Percentiles rank a stretch among this genome's conserved stretches.
phyloP scores from a whole-genome alignment of 2,329 filamentous ascomycete species.

The Apiospora koreana region DNA sequence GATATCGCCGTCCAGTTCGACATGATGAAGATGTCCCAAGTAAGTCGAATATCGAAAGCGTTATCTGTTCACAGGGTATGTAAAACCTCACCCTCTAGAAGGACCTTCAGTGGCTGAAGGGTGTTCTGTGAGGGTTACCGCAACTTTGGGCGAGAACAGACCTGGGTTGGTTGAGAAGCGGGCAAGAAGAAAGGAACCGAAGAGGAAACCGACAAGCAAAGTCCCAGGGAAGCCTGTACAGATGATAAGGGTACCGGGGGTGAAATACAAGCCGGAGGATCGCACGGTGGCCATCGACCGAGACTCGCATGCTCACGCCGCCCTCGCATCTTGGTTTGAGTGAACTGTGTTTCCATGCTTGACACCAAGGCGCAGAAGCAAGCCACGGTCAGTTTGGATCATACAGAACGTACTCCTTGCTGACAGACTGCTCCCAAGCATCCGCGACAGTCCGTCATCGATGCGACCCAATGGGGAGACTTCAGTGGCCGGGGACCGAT shows the following conservation, averaged over 20 bases:
- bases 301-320: constrained; percentile 7
- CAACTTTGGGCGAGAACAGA: constrained; percentile 1
- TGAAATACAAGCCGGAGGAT: not conserved
- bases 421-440: not conserved
- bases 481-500: not conserved
- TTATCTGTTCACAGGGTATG: not conserved
- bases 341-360: constrained; percentile 4
- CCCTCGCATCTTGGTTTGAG: constrained; percentile 1
- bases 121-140: not conserved
- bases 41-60: not conserved
- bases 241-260: not conserved
- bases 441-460: not conserved
- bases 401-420: constrained; percentile 1
- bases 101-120: not conserved
- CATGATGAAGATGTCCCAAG: not conserved
- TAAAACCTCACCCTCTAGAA: not conserved
- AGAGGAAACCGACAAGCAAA: not conserved
- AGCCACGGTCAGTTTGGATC: constrained; percentile 1
- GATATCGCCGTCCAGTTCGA: constrained; percentile 15
- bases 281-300: constrained; percentile 4
- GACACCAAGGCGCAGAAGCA: not conserved
- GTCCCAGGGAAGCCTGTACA: not conserved
- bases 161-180: not conserved
- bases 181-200: not conserved
- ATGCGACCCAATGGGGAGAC: not conserved